These are phyloP conservation scores for Yamadazyma oceani DNA, from an alignment of 1,139 yeast genomes.

Conservation along the genomic window DNA sequence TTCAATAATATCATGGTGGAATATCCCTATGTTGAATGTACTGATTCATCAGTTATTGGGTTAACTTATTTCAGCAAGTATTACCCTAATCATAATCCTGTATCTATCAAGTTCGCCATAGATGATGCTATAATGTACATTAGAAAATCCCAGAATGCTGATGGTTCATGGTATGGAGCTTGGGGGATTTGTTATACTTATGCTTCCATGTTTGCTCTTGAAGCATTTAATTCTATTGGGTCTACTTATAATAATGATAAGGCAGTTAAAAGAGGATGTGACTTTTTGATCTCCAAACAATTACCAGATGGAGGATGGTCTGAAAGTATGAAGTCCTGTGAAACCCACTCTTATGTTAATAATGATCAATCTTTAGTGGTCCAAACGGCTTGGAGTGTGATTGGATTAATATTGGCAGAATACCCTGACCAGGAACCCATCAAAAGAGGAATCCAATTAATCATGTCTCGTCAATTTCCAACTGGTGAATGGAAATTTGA, in stretches of 20 bases:
- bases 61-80: slow-evolving; percentile 71
- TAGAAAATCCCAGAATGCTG: slow-evolving; percentile 60
- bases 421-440: slow-evolving; percentile 73
- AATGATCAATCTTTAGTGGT: slow-evolving; percentile 66
- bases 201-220: slow-evolving; percentile 97
- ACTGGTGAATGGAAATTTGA: slow-evolving; percentile 89
- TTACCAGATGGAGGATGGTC: slow-evolving; percentile 96
- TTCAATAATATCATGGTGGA: slow-evolving; percentile 98
- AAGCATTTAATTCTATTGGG: slow-evolving; percentile 77
- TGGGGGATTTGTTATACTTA: slow-evolving; percentile 98
- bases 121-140: slow-evolving; percentile 74
- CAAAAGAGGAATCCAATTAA: slow-evolving; percentile 58
- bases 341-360: slow-evolving; percentile 73
- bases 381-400: slow-evolving; percentile 91
- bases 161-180: slow-evolving; percentile 98
- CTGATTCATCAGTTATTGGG: slow-evolving; percentile 92
- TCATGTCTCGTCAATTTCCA: slow-evolving; percentile 65
- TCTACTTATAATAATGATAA: slow-evolving; percentile 60
- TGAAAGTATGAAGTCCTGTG: slow-evolving; percentile 82
- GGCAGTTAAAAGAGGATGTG: slow-evolving; percentile 74
- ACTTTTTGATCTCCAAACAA: slow-evolving; percentile 75
- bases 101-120: slow-evolving; percentile 67
- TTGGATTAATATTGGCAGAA: slow-evolving; percentile 76
- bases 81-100: slow-evolving; percentile 61
- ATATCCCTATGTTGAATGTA: slow-evolving; percentile 96